Conservation (phyloP, 2,329 filamentous ascomycete species). For the Neofusicoccum umdonicola region DNA sequence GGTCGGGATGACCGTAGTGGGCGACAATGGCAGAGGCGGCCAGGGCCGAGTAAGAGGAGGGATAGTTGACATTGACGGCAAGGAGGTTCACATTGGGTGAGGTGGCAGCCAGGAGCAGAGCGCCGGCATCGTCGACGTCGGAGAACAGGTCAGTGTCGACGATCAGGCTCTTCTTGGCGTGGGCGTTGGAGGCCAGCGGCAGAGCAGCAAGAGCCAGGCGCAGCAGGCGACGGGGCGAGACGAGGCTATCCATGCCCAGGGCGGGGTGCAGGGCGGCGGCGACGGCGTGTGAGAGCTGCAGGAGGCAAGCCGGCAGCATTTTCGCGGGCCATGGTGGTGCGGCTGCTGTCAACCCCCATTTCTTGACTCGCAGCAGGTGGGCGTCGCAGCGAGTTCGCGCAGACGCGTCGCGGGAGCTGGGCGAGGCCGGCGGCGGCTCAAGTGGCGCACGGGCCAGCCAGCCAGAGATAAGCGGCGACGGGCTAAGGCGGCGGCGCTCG, state of each 20-base stretch:
- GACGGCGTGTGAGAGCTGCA: not conserved
- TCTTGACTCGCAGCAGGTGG: not conserved
- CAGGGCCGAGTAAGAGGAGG: slow-evolving; percentile 43
- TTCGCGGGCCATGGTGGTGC: not conserved
- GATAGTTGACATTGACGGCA: slow-evolving; percentile 44
- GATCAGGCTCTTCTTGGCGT: slow-evolving; percentile 39
- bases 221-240: not conserved
- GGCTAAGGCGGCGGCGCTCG: no score
- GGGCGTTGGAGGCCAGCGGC: not conserved
- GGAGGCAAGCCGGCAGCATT: not conserved
- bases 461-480: no score
- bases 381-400: no score
- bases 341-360: not conserved
- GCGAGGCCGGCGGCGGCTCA: no score
- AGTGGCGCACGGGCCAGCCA: no score
- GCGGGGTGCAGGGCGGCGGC: not conserved
- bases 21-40: slow-evolving; percentile 37
- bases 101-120: slow-evolving; percentile 43
- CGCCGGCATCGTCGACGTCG: slow-evolving; percentile 47
- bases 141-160: slow-evolving; percentile 50
- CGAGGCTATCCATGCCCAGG: not conserved
- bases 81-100: slow-evolving; percentile 38
- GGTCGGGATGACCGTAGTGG: slow-evolving; percentile 38
- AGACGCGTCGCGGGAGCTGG: no score
- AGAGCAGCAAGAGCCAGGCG: not conserved